These are phyloP conservation scores for Sistotremastrum niveocremeum DNA, from an alignment of 768 basidiomycete species.

Conservation along the genomic window DNA sequence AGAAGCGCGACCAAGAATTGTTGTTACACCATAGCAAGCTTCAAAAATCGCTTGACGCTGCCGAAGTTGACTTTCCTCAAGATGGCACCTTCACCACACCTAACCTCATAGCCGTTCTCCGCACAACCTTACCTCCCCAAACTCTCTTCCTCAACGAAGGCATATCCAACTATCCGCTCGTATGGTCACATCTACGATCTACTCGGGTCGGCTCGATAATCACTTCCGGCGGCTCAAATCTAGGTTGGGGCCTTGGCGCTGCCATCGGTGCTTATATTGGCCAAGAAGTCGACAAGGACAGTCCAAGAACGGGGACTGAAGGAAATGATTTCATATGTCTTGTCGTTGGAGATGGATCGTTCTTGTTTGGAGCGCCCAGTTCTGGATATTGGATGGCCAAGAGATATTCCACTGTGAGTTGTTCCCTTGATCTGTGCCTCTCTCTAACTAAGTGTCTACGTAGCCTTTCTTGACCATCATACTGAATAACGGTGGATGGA, in stretches of 20 bases:
- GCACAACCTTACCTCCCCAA: slow-evolving; percentile 24
- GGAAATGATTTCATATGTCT: slow-evolving; percentile 40
- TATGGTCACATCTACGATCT: slow-evolving; percentile 47
- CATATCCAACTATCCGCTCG: slow-evolving; percentile 38
- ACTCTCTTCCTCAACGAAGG: slow-evolving; percentile 50
- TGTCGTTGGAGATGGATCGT: slow-evolving; percentile 61
- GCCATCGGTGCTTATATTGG: slow-evolving; percentile 47
- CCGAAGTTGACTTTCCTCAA: slow-evolving; percentile 18
- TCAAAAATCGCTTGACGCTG: slow-evolving; percentile 15
- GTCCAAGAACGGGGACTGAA: slow-evolving; percentile 6
- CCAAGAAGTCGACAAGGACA: slow-evolving; percentile 10
- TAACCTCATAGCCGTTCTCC: slow-evolving; percentile 35
- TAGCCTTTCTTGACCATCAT: slow-evolving; percentile 62
- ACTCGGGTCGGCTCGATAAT: slow-evolving; percentile 36
- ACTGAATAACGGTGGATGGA: slow-evolving; percentile 64
- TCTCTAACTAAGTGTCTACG: background rate
- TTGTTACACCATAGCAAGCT: slow-evolving; percentile 1
- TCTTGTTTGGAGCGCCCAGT: slow-evolving; percentile 50
- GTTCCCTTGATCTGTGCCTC: background rate
- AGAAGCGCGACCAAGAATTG: slow-evolving; percentile 13
- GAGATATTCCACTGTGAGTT: slow-evolving; percentile 47
- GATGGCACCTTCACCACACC: slow-evolving; percentile 25
- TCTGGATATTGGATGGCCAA: slow-evolving; percentile 64
- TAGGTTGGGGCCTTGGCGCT: slow-evolving; percentile 58
- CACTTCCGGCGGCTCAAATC: slow-evolving; percentile 46